Percentiles rank a stretch among this genome's conserved stretches.
Evolutionary conservation across 1,139 yeast genomes (phyloP).

Genomic region (Geotrichum klebahnii): DNA sequence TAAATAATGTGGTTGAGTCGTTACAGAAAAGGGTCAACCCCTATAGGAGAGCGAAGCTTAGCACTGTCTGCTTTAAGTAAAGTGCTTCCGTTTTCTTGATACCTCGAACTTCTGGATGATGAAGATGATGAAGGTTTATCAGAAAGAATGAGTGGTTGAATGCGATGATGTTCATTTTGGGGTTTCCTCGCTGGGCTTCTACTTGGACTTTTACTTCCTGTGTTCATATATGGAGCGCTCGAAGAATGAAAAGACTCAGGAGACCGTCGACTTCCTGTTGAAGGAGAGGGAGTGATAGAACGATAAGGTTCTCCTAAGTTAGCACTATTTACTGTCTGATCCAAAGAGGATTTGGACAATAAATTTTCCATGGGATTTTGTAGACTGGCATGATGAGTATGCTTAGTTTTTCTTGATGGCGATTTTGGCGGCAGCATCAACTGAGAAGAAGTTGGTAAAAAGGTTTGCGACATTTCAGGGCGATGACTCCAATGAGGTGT

Average conservation of each 20-base stretch:
- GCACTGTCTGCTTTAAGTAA: no score
- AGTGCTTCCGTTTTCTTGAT: no score
- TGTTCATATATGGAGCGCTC: background rate
- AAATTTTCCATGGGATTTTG: background rate
- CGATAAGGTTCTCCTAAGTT: background rate
- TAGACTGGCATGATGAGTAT: slow-evolving; percentile 6
- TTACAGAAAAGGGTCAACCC: no score
- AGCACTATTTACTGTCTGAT: no score
- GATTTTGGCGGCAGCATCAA: slow-evolving; percentile 11
- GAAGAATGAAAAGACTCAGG: background rate
- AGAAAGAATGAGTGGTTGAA: background rate
- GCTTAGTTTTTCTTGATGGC: slow-evolving; percentile 13
- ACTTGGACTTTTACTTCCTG: background rate
- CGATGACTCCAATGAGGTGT: background rate
- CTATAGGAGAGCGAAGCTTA: no score
- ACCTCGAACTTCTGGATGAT: no score
- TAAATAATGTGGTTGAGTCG: no score
- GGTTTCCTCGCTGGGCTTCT: background rate
- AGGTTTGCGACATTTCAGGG: slow-evolving; percentile 1
- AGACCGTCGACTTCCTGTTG: background rate
- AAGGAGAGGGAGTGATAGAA: background rate
- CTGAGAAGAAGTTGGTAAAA: background rate
- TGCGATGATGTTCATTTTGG: background rate
- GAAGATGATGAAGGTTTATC: background rate
- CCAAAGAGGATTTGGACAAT: background rate